Evolutionary conservation across 768 basidiomycete species (phyloP).

Genomic region (Collybiopsis confluens): DNA sequence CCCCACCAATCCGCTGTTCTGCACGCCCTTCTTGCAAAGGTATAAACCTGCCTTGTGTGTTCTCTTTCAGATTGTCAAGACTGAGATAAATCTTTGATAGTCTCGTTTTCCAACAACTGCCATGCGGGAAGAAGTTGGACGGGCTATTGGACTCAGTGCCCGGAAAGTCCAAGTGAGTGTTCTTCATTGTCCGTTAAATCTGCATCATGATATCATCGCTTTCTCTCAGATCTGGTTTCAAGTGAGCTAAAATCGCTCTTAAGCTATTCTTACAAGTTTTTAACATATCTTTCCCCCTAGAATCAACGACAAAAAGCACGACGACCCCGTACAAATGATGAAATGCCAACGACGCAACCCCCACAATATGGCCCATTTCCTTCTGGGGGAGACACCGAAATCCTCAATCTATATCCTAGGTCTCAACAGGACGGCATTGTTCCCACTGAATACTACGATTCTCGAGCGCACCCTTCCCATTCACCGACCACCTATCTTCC

Average conservation of each 20-base stretch:
- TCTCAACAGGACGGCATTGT: background rate
- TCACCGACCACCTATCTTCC: conserved; percentile 10
- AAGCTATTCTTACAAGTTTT: conserved; percentile 8
- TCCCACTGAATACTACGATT: background rate
- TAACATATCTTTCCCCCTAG: conserved; percentile 34
- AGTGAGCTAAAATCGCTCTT: conserved; percentile 33
- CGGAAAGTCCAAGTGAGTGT: conserved; percentile 81
- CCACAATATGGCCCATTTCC: conserved; percentile 65
- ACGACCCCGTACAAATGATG: conserved; percentile 63
- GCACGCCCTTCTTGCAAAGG: conserved; percentile 83
- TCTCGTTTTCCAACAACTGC: conserved; percentile 87
- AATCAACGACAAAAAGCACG: conserved; percentile 87
- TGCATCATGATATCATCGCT: conserved; percentile 9
- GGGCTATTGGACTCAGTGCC: conserved; percentile 83
- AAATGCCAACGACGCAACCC: conserved; percentile 46
- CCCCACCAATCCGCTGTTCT: conserved; percentile 87
- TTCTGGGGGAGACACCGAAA: conserved; percentile 21
- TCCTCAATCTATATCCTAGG: conserved; percentile 7
- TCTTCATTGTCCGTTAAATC: conserved; percentile 13
- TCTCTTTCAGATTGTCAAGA: conserved; percentile 8
- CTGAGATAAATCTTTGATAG: conserved; percentile 30
- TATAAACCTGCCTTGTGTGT: conserved; percentile 26
- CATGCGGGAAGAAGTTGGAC: conserved; percentile 83
- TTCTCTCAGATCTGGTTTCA: conserved; percentile 80
- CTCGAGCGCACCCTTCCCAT: background rate